A percentile compares a stretch with the other conserved stretches of the same genome.
Conservation (phyloP, 176 grass and related monocot species). For the Bromus sterilis region DNA sequence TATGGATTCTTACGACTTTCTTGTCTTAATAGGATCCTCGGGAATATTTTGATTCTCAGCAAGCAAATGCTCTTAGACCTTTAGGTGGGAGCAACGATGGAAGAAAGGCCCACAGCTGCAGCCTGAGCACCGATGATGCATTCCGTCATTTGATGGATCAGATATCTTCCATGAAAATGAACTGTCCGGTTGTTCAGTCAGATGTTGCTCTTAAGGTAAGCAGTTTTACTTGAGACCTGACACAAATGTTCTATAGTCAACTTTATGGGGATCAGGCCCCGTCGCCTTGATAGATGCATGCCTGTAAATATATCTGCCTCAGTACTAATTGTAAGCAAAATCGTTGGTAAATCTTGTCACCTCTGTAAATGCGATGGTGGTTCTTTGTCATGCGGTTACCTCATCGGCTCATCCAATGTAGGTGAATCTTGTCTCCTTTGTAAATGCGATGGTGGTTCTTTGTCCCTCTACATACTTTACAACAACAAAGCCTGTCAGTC, state of each 20-base stretch:
- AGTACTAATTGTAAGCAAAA: background rate
- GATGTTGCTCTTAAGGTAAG: slow-evolving; percentile 79
- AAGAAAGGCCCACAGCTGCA: slow-evolving; percentile 40
- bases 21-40: slow-evolving; percentile 72
- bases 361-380: background rate
- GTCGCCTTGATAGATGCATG: background rate
- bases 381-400: no score
- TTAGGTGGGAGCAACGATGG: slow-evolving; percentile 54
- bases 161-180: slow-evolving; percentile 67
- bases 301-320: background rate
- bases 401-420: no score
- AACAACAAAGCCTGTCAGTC: no score
- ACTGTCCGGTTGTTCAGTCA: slow-evolving; percentile 52
- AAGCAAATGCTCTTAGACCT: slow-evolving; percentile 88
- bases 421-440: background rate
- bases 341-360: background rate
- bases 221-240: background rate
- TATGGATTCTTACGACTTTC: slow-evolving; percentile 9
- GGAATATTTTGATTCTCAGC: slow-evolving; percentile 96
- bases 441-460: background rate
- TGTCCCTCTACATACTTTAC: background rate
- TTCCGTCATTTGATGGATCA: slow-evolving; percentile 64
- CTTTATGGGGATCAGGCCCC: background rate
- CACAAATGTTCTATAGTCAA: background rate
- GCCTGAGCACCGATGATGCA: slow-evolving; percentile 57